Evolutionary conservation across 2,329 filamentous ascomycete species (phyloP).

Genomic region (Beauveria scarabaeidicola): DNA sequence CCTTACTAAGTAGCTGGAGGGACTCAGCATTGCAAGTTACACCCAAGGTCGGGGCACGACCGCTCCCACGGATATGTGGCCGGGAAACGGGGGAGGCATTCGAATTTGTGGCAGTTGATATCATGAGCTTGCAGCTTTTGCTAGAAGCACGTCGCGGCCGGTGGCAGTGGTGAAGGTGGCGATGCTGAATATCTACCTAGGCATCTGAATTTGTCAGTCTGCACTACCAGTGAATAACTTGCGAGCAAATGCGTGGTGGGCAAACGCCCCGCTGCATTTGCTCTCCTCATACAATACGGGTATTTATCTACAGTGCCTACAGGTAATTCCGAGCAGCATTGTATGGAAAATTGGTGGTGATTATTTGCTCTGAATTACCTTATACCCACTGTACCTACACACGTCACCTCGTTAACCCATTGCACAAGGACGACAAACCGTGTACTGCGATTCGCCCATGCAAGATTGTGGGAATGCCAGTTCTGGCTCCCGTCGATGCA

Average conservation of each 20-base stretch:
- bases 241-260: background rate
- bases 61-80: no score
- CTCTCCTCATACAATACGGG: no score
- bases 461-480: constrained; percentile 9
- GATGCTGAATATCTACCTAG: background rate
- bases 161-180: background rate
- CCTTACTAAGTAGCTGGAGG: no score
- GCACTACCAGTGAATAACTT: background rate
- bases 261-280: no score
- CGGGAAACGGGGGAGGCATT: background rate
- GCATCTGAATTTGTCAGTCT: no score
- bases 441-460: constrained; percentile 9
- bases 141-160: background rate
- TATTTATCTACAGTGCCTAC: no score
- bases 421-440: background rate
- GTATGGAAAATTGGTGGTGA: no score
- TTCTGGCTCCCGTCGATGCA: constrained; percentile 1
- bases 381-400: no score
- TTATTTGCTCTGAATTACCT: no score
- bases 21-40: background rate
- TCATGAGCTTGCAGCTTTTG: background rate
- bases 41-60: no score
- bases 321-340: no score
- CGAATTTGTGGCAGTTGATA: background rate
- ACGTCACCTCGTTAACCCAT: background rate